Base-by-base conservation (phyloP, 768 basidiomycete genomes). In the Kwoniella pini region DNA sequence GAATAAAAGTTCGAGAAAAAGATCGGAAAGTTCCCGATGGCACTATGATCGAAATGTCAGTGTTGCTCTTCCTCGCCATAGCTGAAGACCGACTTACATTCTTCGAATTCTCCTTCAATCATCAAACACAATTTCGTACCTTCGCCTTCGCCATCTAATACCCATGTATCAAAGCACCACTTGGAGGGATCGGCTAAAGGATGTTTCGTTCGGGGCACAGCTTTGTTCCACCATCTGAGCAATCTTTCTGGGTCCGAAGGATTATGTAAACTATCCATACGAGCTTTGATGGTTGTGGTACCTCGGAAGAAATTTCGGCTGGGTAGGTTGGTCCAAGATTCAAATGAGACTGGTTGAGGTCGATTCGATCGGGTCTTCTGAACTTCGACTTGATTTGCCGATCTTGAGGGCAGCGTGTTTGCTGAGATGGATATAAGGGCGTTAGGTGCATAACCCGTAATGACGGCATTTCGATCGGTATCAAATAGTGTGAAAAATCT, bases 391-490 rank as follows among this genome's bases (percentile, higher is more conserved):
- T 62, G 50, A 22, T 60, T 57, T 19, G 50, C 21, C 1, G 74
- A 75, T 15, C 93, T 88, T 6, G 82, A 76, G 3, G 90, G 90
- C 62, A 94, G 88, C 5, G 84, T 94, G 75, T 93, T 94, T 69
- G 85, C 85, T 19, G 88, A 88, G 75, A 87, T 89, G 0, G 93
- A 96, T 76, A 97, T 93, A 7, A 92, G 94, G n/a, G 94, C 89
- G 11, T 84, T 80, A 0, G 89, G 85, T 60, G 89, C 85, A 75
- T 98, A 99, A 19, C 84, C 90, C 45, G 87, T 82, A 15, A 84
- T 71, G 5, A 97, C 83, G 0, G 82, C 79, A 0, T 82, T 79
- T 17, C 95, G 86, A 64, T 89, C 85, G 19, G 80, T 83, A 76
- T 99, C 96, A 77, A 90, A 94, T 1, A 85, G 76, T 9, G 87